A percentile compares a stretch with the other conserved stretches of the same genome.
Evolutionary conservation across 192 early-diverging fungal species (phyloP).

Genomic region (Bifiguratus adelaidae): DNA sequence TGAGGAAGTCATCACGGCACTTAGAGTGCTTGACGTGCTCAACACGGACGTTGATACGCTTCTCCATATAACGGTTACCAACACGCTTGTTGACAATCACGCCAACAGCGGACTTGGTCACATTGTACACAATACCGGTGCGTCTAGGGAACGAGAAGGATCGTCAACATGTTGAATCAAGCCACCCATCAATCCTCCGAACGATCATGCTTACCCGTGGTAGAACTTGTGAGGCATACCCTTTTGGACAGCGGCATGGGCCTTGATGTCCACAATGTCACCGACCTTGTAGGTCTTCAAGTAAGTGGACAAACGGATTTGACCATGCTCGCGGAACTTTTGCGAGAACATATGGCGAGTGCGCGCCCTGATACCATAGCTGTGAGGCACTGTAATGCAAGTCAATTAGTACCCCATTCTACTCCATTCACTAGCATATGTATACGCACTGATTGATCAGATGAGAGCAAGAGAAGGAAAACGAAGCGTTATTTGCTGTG

Average conservation of each 20-base stretch:
- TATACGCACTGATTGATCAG: too few species aligned
- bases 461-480: not conserved
- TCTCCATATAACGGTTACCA: constrained; percentile 96
- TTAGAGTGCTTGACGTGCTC: constrained; percentile 99
- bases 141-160: constrained; percentile 38
- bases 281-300: constrained; percentile 98
- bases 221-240: constrained; percentile 99
- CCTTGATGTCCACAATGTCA: constrained; percentile 99
- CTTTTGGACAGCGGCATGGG: constrained; percentile 97
- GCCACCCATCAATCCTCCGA: not conserved
- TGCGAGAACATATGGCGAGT: constrained; percentile 97
- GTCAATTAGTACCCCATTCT: not conserved
- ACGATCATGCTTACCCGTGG: constrained; percentile 65
- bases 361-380: constrained; percentile 67
- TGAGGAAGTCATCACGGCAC: constrained; percentile 96
- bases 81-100: constrained; percentile 98
- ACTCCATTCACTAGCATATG: too few species aligned
- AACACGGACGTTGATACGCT: constrained; percentile 96
- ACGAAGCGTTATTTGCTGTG: too few species aligned
- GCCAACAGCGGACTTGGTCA: constrained; percentile 98
- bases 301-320: constrained; percentile 93
- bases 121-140: constrained; percentile 99
- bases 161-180: not conserved
- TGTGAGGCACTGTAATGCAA: not conserved
- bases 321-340: constrained; percentile 93